A percentile compares a stretch with the other conserved stretches of the same genome.
Evolutionary conservation across 2,329 filamentous ascomycete genomes (phyloP).

Genomic region (Monilinia vaccinii-corymbosi): DNA sequence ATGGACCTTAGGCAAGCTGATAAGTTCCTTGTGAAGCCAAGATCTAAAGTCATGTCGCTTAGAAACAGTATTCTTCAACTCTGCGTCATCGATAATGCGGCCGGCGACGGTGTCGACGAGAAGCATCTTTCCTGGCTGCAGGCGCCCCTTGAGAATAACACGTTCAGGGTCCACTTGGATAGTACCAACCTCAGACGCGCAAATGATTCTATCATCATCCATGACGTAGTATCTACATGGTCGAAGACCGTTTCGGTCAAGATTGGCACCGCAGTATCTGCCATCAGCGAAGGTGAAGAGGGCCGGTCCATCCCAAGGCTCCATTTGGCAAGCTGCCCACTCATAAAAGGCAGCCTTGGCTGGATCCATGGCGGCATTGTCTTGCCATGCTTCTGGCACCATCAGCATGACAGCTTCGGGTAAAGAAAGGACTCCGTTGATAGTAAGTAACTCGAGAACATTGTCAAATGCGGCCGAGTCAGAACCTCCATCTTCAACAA

Average conservation of each 20-base stretch:
- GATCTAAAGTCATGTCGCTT: slow-evolving; percentile 76
- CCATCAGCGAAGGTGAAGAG: slow-evolving; percentile 97
- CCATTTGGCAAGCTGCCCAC: slow-evolving; percentile 98
- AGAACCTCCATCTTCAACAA: slow-evolving; percentile 92
- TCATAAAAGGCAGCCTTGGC: slow-evolving; percentile 97
- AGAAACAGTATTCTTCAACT: slow-evolving; percentile 84
- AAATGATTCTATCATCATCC: slow-evolving; percentile 94
- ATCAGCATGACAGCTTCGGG: slow-evolving; percentile 98
- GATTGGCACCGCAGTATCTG: slow-evolving; percentile 91
- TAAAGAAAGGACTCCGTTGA: slow-evolving; percentile 90
- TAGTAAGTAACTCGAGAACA: slow-evolving; percentile 83
- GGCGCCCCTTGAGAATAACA: slow-evolving; percentile 83
- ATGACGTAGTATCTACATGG: slow-evolving; percentile 96
- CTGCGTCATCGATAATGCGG: slow-evolving; percentile 87
- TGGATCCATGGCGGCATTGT: slow-evolving; percentile 83
- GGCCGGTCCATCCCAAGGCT: slow-evolving; percentile 95
- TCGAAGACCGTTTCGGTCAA: slow-evolving; percentile 89
- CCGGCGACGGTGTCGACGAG: slow-evolving; percentile 86
- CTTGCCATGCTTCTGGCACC: slow-evolving; percentile 97
- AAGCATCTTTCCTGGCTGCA: slow-evolving; percentile 93
- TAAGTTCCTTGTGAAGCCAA: slow-evolving; percentile 79
- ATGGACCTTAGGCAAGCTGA: slow-evolving; percentile 70
- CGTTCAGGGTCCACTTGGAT: slow-evolving; percentile 85
- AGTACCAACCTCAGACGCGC: slow-evolving; percentile 91
- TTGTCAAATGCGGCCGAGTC: slow-evolving; percentile 98